phyloP scores from a whole-genome alignment of 169 alveolate species.

The Haemoproteus tartakovskyi region DNA sequence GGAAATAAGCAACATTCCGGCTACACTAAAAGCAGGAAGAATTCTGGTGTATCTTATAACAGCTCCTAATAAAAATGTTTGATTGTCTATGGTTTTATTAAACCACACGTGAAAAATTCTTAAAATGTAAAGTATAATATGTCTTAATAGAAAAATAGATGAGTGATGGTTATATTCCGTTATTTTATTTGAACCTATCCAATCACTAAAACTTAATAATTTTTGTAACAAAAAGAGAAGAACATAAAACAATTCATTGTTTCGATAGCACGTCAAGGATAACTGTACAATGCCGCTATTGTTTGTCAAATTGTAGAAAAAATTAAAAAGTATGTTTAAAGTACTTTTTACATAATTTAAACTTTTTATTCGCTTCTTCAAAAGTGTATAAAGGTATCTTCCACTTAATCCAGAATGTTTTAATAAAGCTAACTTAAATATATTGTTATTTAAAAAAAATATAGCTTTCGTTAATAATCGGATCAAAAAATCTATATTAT shows the following conservation, averaged over 20 bases:
- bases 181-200: slow-evolving; percentile 61
- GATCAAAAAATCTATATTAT: slow-evolving; percentile 45
- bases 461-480: slow-evolving; percentile 39
- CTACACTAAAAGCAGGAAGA: slow-evolving; percentile 34
- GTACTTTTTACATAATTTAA: slow-evolving; percentile 24
- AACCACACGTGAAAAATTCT: slow-evolving; percentile 58
- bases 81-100: slow-evolving; percentile 56
- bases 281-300: not conserved
- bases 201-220: slow-evolving; percentile 55
- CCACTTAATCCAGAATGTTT: slow-evolving; percentile 54
- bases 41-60: slow-evolving; percentile 51
- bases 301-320: slow-evolving; percentile 45
- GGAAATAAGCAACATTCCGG: slow-evolving; percentile 38
- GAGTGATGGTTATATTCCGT: slow-evolving; percentile 58
- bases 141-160: slow-evolving; percentile 49
- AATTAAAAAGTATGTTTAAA: slow-evolving; percentile 42
- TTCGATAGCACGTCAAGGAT: slow-evolving; percentile 30
- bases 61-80: slow-evolving; percentile 48
- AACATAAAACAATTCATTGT: slow-evolving; percentile 36
- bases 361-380: slow-evolving; percentile 22
- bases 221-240: slow-evolving; percentile 35
- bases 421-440: slow-evolving; percentile 27
- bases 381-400: slow-evolving; percentile 20
- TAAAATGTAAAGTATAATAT: slow-evolving; percentile 38
- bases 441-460: slow-evolving; percentile 32